Conservation (phyloP, 2,329 filamentous ascomycete species). For the Fusarium pseudoanthophilum region DNA sequence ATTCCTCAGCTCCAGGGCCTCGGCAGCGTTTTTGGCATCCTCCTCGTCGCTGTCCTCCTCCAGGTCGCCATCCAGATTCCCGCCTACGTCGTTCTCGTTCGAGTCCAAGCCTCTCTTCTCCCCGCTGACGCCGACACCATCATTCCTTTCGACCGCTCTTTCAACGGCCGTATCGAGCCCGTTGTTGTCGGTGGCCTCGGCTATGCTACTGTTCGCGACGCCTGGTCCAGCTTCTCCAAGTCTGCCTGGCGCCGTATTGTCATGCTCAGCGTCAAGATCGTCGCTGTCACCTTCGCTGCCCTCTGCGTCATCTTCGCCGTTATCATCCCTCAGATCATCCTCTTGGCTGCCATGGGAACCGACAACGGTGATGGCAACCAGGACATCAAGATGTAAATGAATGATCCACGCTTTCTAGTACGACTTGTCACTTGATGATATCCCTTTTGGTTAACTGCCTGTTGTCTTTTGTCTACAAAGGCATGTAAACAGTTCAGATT, state of each 20-base stretch:
- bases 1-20: conserved; percentile 46
- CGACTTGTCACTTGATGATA: not conserved
- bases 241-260: conserved; percentile 78
- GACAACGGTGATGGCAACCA: conserved; percentile 5
- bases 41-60: conserved; percentile 59
- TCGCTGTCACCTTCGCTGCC: conserved; percentile 63
- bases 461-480: not conserved
- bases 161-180: conserved; percentile 80
- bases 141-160: conserved; percentile 89
- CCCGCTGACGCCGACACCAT: conserved; percentile 84
- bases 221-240: conserved; percentile 81
- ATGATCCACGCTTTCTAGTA: not conserved
- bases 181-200: conserved; percentile 78
- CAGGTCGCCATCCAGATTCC: conserved; percentile 77
- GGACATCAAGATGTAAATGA: conserved; percentile 18
- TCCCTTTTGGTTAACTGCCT: not conserved
- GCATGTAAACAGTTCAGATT: not conserved
- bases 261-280: conserved; percentile 79
- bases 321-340: conserved; percentile 62
- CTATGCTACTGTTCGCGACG: conserved; percentile 76
- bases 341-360: conserved; percentile 47
- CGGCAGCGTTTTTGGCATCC: conserved; percentile 59
- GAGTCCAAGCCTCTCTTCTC: conserved; percentile 88
- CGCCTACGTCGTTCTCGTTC: conserved; percentile 78
- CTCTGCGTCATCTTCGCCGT: conserved; percentile 59